These are phyloP conservation scores for Mycena maculata DNA, from an alignment of 768 basidiomycete genomes.

Conservation along the genomic window DNA sequence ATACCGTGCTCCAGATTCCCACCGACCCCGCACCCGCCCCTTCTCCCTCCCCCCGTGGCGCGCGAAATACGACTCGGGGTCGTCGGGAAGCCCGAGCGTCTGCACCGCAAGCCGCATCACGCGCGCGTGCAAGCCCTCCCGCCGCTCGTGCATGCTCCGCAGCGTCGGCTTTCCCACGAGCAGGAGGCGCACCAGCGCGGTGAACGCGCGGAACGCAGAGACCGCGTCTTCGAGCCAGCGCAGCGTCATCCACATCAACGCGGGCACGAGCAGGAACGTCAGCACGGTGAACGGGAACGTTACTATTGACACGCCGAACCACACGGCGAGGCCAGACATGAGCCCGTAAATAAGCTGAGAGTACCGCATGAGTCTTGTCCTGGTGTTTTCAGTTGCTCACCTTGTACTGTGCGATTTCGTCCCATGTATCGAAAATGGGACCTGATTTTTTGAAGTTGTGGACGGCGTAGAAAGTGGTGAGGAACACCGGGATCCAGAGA, in stretches of 20 bases:
- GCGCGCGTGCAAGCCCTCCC: constrained; percentile 70
- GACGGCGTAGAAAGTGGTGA: constrained; percentile 75
- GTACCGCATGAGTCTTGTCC: no score
- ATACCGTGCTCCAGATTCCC: constrained; percentile 80
- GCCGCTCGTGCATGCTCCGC: constrained; percentile 60
- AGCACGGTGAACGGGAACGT: constrained; percentile 73
- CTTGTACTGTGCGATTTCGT: constrained; percentile 92
- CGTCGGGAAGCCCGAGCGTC: constrained; percentile 68
- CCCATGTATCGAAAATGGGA: constrained; percentile 82
- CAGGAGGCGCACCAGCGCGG: constrained; percentile 70
- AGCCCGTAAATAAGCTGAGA: constrained; percentile 77
- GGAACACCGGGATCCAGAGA: constrained; percentile 87
- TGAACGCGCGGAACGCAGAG: constrained; percentile 80
- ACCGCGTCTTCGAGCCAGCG: constrained; percentile 91
- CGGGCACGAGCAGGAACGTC: constrained; percentile 71
- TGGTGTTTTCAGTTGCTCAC: no score
- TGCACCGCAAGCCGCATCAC: constrained; percentile 73
- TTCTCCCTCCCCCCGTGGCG: constrained; percentile 73
- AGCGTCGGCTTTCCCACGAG: constrained; percentile 70
- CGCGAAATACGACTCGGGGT: constrained; percentile 77
- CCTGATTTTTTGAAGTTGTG: constrained; percentile 73
- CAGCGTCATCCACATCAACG: constrained; percentile 89
- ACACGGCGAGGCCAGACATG: constrained; percentile 76
- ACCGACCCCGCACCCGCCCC: constrained; percentile 71
- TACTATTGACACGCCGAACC: constrained; percentile 62